Evolutionary conservation across 805 yeast genomes (phyloP), one percentile per base, ranked within the genome.

Genomic region (Pichia scutulata): DNA sequence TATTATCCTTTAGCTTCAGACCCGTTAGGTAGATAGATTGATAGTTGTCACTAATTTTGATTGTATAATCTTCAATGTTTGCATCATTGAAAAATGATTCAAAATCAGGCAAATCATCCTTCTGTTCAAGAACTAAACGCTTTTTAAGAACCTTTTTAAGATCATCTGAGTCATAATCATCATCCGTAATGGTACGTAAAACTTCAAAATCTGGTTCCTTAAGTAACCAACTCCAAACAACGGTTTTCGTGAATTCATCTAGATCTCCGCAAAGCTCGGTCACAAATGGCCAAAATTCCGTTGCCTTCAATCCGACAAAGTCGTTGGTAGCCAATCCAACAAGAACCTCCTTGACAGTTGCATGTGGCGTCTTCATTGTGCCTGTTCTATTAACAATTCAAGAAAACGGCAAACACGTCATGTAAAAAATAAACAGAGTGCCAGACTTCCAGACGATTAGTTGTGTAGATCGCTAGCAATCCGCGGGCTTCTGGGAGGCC

Each of bases 1-100:
- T 65, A 46, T 75, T 71, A 57, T 77, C 80, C 37, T 74, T 71
- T 51, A 72, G 71, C 30, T 74, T 73, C 30, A 75, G 72, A 14
- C 86, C 86, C 0, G 87, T 77, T 40, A 85, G 64, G 45, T 71
- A 73, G 18, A 71, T 58, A 73, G 86, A 84, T 57, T 80, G 80
- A 39, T 75, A 75, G 49, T 78, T 82, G 25, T 78, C 77, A 5
- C 73, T 69, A 3, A 84, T 77, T 16, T 68, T 65, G 3, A 75
- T 14, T 7, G 40, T 44, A 21, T 49, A 48, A 23, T 47, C 39
- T 8, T 41, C 16, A 14, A 41, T 30, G 18, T 46, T 28, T 16
- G 16, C 39, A 16, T 41, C 39, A n/a, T 33, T 18, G 14, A 50
- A 50, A 21, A 50, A 50, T 1, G 26, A 28, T 24, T 50, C 43